Percentiles rank a stretch among this genome's conserved stretches.
Evolutionary conservation across 2,329 filamentous ascomycete genomes (phyloP).

Genomic region (Nakataea oryzae): DNA sequence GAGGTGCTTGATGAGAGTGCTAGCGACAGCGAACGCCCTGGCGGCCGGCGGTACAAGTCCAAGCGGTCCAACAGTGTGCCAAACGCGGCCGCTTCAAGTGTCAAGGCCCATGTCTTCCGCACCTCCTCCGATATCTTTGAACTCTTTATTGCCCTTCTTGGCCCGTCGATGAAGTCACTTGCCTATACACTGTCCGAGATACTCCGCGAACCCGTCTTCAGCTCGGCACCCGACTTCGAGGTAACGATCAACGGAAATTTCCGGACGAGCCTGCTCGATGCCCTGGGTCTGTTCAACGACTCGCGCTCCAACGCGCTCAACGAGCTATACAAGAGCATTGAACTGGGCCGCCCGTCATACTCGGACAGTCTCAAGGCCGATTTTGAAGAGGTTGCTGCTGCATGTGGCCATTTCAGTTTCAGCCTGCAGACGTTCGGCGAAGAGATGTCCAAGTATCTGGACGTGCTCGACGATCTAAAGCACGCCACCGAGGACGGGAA

Average conservation of each 20-base stretch:
- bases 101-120: slow-evolving; percentile 27
- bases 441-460: slow-evolving; percentile 74
- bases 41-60: slow-evolving; percentile 5
- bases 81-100: not conserved
- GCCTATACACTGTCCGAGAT: slow-evolving; percentile 84
- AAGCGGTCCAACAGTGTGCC: slow-evolving; percentile 1
- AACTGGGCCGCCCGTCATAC: slow-evolving; percentile 51
- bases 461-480: slow-evolving; percentile 78
- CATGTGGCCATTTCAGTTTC: slow-evolving; percentile 93
- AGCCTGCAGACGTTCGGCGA: slow-evolving; percentile 84
- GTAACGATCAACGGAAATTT: slow-evolving; percentile 74
- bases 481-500: slow-evolving; percentile 51
- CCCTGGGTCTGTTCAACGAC: slow-evolving; percentile 66
- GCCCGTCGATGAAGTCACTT: slow-evolving; percentile 93
- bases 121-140: slow-evolving; percentile 80
- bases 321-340: slow-evolving; percentile 70
- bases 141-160: slow-evolving; percentile 77
- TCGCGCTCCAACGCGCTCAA: slow-evolving; percentile 68
- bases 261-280: slow-evolving; percentile 67
- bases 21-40: slow-evolving; percentile 28
- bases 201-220: slow-evolving; percentile 78
- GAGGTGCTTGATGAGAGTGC: slow-evolving; percentile 47
- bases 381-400: slow-evolving; percentile 95
- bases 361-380: slow-evolving; percentile 76
- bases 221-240: slow-evolving; percentile 51